Base-by-base conservation (phyloP, 2,329 filamentous ascomycete genomes). In the Lithohypha guttulata region DNA sequence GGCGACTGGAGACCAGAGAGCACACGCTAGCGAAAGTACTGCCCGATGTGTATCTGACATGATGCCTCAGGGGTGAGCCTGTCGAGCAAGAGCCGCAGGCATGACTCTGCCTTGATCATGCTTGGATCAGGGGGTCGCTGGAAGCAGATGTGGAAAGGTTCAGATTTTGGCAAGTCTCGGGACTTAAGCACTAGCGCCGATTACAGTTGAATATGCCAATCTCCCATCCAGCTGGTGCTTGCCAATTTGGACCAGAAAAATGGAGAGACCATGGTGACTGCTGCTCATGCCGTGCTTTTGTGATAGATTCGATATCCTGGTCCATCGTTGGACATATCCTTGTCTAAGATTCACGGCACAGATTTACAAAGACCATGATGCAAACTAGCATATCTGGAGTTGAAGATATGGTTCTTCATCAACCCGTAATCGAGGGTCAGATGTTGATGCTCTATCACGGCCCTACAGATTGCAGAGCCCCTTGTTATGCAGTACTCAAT, bases 201-300 rank as follows among this genome's bases (percentile, higher is more conserved):
- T 30, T 39, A 39, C 26, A 39, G 17, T 31, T 22, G 18, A 23
- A 18, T 19, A 21, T 31, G 20, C 17, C 27, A 39, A 39, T 39
- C 31, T 39, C 35, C 26, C 18, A n/a, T 30, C 34, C 6, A 15
- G 26, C 35, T 30, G 35, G 26, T 23, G 11, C 26, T 39, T 39
- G 21, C 18, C 19, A 21, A 18, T 39, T 31, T 22, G 3, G 17
- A 15, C n/a, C n/a, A 29, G 26, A 6, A 13, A 29, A 11, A n/a
- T 11, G 26, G n/a, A 15, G 26, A 11, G 17, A n/a, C 26, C n/a
- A 29, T 11, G n/a, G n/a, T 15, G 11, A 11, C n/a, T 13, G 11
- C 6, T 29, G n/a, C 26, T 29, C 6, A 11, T 29, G 26, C 17
- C n/a, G 17, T 26, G n/a, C n/a, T n/a, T n/a, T n/a, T n/a, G n/a